phyloP scores from a whole-genome alignment of 2,329 filamentous ascomycete genomes.

The Coniella lustricola region DNA sequence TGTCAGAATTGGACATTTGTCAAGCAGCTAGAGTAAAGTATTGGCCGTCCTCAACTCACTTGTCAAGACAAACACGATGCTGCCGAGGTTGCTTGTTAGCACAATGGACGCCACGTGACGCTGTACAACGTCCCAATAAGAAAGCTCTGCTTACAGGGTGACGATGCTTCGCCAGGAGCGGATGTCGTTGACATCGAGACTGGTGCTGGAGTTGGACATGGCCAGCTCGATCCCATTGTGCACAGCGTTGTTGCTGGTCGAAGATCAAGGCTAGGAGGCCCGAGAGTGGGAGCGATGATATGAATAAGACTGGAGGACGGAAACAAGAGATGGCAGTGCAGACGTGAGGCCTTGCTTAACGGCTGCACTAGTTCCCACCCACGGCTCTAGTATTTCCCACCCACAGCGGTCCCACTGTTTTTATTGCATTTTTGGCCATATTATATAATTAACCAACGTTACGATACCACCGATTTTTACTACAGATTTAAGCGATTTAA shows the following conservation, averaged over 20 bases:
- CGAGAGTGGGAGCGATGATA: no score
- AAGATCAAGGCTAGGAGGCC: no score
- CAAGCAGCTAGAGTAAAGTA: not conserved
- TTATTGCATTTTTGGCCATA: no score
- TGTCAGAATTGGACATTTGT: not conserved
- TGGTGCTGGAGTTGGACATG: conserved; percentile 13
- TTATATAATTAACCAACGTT: no score
- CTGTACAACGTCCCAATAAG: not conserved
- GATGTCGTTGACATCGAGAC: conserved; percentile 49
- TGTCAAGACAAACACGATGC: conserved; percentile 58
- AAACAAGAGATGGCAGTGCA: no score
- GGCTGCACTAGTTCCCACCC: no score
- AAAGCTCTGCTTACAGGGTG: conserved; percentile 40
- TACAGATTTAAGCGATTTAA: no score
- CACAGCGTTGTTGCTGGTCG: not conserved
- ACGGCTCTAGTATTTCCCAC: no score
- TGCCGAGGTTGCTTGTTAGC: not conserved
- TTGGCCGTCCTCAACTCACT: conserved; percentile 45
- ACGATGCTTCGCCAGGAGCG: conserved; percentile 62
- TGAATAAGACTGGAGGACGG: no score
- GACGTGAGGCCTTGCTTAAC: no score
- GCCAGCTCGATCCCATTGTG: conserved; percentile 2
- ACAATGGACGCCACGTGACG: not conserved
- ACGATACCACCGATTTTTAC: no score
- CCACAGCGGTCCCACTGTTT: no score